Base-by-base conservation (phyloP, 1,284 basidiomycete genomes). In the Amanita bisporigera region DNA sequence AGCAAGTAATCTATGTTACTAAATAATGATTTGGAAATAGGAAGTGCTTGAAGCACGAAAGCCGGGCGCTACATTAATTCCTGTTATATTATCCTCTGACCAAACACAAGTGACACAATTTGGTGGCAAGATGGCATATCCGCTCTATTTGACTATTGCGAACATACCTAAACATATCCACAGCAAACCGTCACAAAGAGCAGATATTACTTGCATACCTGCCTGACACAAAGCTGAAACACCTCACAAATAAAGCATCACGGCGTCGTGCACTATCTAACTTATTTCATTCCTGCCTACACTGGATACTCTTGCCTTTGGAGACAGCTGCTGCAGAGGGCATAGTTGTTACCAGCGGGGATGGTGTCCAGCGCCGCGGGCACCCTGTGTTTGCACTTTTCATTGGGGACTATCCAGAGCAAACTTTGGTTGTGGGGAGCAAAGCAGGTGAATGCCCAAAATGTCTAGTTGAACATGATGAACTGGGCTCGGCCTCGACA, bases 61-160 rank as follows among this genome's bases (percentile, higher is more conserved):
- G n/a, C n/a, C n/a, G n/a, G n/a, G n/a, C n/a, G n/a, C n/a, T n/a
- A n/a, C n/a, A n/a, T n/a, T n/a, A n/a, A n/a, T n/a, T n/a, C 29
- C 29, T 6, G 6, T 49, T 10, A 49, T 49, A 4, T 10, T 49
- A 2, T 49, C 47, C 6, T n/a, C 47, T 10, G 77, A 81, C 67
- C 79, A 79, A 65, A 78, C 74, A 0, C 74, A 77, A 49, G 63
- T 76, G 1, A 75, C 73, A 3, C 40, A 68, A 15, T 81, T 81
- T 60, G 65, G 75, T 6, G 75, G 76, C 65, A 82, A 81, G 67
- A 59, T 71, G 0, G 77, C 77, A 1, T 83, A 81, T 67, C 81
- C 81, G 0, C 70, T 83, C 5, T 83, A 83, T 63, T 52, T 83
- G 40, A 83, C 78, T 0, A 80, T 83, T 26, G 79, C 81, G 0